A percentile compares a stretch with the other conserved stretches of the same genome.
Conservation (phyloP, 768 basidiomycete genomes). For the Tylopilus felleus region DNA sequence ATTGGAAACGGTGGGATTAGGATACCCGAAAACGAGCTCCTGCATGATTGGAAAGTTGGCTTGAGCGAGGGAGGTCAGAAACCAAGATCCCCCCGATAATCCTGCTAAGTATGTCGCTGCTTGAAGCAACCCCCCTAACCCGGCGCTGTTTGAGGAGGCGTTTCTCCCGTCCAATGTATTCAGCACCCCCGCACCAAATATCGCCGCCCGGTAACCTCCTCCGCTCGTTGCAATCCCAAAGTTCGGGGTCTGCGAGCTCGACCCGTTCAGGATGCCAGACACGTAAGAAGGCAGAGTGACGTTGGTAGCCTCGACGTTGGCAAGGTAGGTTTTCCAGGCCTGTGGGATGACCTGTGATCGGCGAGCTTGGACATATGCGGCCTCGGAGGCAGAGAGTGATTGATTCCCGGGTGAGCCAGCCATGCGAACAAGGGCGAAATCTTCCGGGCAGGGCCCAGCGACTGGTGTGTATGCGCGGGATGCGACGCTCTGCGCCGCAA, state of each 20-base stretch:
- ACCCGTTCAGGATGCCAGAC: slow-evolving; percentile 26
- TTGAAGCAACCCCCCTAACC: slow-evolving; percentile 52
- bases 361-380: slow-evolving; percentile 35
- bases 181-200: slow-evolving; percentile 50
- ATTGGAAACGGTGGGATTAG: slow-evolving; percentile 12
- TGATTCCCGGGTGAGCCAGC: slow-evolving; percentile 28
- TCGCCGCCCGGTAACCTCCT: slow-evolving; percentile 55
- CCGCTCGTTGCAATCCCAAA: slow-evolving; percentile 53
- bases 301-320: slow-evolving; percentile 33
- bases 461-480: slow-evolving; percentile 26
- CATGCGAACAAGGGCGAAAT: slow-evolving; percentile 30
- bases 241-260: slow-evolving; percentile 28
- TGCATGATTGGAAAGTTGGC: slow-evolving; percentile 40
- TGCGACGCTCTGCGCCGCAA: slow-evolving; percentile 22
- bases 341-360: slow-evolving; percentile 34
- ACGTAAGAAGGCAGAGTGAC: slow-evolving; percentile 35
- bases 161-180: slow-evolving; percentile 51
- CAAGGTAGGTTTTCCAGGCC: slow-evolving; percentile 40
- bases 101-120: slow-evolving; percentile 51
- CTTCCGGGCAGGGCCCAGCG: slow-evolving; percentile 17
- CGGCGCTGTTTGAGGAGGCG: slow-evolving; percentile 36
- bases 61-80: slow-evolving; percentile 39
- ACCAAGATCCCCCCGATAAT: slow-evolving; percentile 44
- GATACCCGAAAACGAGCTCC: slow-evolving; percentile 36
- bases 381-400: slow-evolving; percentile 35